Percentiles rank a stretch among this genome's conserved stretches.
Conservation (phyloP, 345 rosid genomes). For the Iberis pinnata region DNA sequence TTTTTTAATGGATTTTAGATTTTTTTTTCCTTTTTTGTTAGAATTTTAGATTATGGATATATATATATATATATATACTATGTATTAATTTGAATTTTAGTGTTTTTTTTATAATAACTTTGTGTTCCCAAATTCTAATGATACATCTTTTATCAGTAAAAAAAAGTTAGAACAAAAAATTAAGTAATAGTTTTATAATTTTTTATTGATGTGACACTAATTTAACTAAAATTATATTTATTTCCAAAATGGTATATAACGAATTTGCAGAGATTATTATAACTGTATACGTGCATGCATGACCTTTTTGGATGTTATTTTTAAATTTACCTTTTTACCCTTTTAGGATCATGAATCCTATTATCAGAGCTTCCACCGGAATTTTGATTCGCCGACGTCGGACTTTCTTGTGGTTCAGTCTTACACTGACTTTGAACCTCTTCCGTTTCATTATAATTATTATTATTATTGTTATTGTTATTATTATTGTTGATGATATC, state of each 20-base stretch:
- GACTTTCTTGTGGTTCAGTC: conserved; percentile 26
- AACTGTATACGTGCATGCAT: conserved; percentile 48
- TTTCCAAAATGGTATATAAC: conserved; percentile 47
- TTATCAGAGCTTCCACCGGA: conserved; percentile 32
- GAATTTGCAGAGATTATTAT: no score
- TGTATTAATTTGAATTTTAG: no score
- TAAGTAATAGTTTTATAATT: no score
- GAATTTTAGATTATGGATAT: no score
- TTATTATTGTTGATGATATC: background rate
- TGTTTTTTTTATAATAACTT: no score
- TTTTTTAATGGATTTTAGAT: no score
- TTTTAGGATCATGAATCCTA: conserved; percentile 60
- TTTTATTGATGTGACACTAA: conserved; percentile 47
- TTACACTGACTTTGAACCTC: conserved; percentile 64
- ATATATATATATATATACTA: no score
- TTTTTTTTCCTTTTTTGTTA: no score
- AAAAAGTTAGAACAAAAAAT: no score
- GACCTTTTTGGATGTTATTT: conserved; percentile 39
- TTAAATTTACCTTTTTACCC: conserved; percentile 78
- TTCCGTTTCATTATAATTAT: conserved; percentile 26
- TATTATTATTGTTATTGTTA: conserved; percentile 19
- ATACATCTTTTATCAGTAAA: no score
- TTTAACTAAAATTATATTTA: conserved; percentile 48
- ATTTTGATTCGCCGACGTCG: conserved; percentile 25
- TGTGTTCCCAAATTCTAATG: no score